phyloP scores from a whole-genome alignment of 1,284 basidiomycete species.

The Ceratobasidium sp. region DNA sequence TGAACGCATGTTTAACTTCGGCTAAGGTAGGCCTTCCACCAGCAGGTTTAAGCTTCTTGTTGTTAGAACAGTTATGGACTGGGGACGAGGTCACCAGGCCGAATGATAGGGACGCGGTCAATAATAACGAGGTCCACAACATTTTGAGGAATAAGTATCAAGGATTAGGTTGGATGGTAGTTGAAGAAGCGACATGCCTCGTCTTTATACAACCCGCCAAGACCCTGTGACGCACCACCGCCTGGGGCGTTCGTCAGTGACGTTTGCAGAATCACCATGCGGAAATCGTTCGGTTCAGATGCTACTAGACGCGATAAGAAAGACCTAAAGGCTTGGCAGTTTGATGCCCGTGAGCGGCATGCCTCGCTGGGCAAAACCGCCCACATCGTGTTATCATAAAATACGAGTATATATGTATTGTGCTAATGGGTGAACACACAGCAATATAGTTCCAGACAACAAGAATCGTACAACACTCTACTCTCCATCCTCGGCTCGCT shows the following conservation, averaged over 20 bases:
- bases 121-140: conserved; percentile 17
- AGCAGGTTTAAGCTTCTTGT: background rate
- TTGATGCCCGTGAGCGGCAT: background rate
- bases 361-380: background rate
- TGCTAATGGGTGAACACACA: conserved; percentile 26
- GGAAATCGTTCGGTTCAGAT: background rate
- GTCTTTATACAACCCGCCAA: background rate
- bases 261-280: background rate
- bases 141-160: conserved; percentile 1
- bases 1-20: conserved; percentile 30
- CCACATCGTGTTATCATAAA: conserved; percentile 7
- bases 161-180: background rate
- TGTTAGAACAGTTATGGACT: background rate
- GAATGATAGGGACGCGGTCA: conserved; percentile 8
- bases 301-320: background rate
- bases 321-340: background rate
- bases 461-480: conserved; percentile 9
- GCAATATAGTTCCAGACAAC: conserved; percentile 15
- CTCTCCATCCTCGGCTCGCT: conserved; percentile 65
- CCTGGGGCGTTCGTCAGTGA: background rate
- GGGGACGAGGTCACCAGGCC: background rate
- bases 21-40: conserved; percentile 6
- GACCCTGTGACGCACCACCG: conserved; percentile 26
- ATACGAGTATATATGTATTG: conserved; percentile 28
- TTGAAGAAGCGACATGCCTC: background rate